Evolutionary conservation across 1,284 basidiomycete species (phyloP), one percentile per base, ranked within the genome.

Genomic region (Wolfiporia cocos): DNA sequence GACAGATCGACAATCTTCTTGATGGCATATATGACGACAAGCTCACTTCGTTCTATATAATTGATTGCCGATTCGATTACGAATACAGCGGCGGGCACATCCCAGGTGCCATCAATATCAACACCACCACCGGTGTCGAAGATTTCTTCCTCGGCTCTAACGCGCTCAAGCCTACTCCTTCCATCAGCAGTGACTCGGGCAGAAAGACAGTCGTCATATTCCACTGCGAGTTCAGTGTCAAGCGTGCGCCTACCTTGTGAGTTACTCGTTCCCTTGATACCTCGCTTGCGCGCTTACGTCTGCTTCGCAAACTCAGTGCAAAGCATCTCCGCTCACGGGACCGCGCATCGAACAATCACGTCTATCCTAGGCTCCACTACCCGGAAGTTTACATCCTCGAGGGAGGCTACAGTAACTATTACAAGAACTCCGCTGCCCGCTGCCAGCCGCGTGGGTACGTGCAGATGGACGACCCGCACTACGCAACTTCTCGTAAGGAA

Each of bases 51-150:
- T 94, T 74, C 61, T 75, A 86, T 49, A 67, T 99, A 42, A 84
- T 99, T 56, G 95, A 99, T 67, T 99, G 96, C 63, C 88, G 95
- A 21, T 99, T 99, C 63, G 91, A 92, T 51, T 99, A 97, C 60
- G 96, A 99, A 67, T 97, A 86, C 62, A 74, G 78, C 37, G 95
- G 95, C 10, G 96, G 95, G 0, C 95, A 99, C 66, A 83, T 99
- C 48, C 78, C 78, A 3, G 89, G 92, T 14, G 94, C 96, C 2
- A 73, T 94, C 63, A 98, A 98, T 62, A 80, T 99, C 56, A 90
- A 89, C 59, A 90, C 83, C n/a, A 81, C 85, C 10, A 66, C 76
- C 28, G 80, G 78, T 37, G 78, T 97, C 21, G 92, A 96, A 57
- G 81, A 86, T 30, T 74, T 91, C 42, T 68, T 98, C 31, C 77